Conservation (phyloP, 2,329 filamentous ascomycete genomes). For the Pseudogymnoascus sp. region DNA sequence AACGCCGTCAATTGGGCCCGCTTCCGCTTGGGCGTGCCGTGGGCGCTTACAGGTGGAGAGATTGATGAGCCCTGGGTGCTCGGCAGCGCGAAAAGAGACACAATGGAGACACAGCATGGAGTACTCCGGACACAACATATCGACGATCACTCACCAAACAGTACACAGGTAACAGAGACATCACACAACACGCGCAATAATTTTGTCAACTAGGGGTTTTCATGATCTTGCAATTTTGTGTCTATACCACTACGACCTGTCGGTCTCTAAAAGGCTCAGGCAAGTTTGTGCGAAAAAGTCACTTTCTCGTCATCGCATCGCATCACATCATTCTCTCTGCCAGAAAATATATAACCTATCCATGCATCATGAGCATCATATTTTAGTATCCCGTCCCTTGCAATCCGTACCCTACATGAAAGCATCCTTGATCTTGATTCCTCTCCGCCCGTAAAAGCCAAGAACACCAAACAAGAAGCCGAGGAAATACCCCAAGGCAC, state of each 20-base stretch:
- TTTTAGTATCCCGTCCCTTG: slow-evolving; percentile 8
- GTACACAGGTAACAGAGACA: not conserved
- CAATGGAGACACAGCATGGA: not conserved
- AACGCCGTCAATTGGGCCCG: not conserved
- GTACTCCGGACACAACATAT: not conserved
- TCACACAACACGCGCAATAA: not conserved
- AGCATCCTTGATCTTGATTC: slow-evolving; percentile 7
- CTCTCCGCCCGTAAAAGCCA: slow-evolving; percentile 7
- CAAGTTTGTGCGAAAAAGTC: not conserved
- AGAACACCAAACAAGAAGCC: slow-evolving; percentile 7
- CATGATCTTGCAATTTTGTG: slow-evolving; percentile 3
- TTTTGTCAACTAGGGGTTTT: not conserved
- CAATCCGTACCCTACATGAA: slow-evolving; percentile 7
- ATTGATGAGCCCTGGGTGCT: not conserved
- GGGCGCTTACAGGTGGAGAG: slow-evolving; percentile 4
- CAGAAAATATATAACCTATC: slow-evolving; percentile 4
- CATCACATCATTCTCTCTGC: not conserved
- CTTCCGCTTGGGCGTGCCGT: not conserved
- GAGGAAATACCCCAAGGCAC: slow-evolving; percentile 7
- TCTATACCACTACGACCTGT: not conserved
- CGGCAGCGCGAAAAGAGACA: slow-evolving; percentile 6
- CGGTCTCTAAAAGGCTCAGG: slow-evolving; percentile 2
- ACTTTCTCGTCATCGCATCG: slow-evolving; percentile 3
- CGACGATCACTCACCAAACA: not conserved
- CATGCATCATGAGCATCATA: slow-evolving; percentile 6